A percentile compares a stretch with the other conserved stretches of the same genome.
Evolutionary conservation across 2,329 filamentous ascomycete genomes (phyloP).

Genomic region (Aspergillus viridinutans): DNA sequence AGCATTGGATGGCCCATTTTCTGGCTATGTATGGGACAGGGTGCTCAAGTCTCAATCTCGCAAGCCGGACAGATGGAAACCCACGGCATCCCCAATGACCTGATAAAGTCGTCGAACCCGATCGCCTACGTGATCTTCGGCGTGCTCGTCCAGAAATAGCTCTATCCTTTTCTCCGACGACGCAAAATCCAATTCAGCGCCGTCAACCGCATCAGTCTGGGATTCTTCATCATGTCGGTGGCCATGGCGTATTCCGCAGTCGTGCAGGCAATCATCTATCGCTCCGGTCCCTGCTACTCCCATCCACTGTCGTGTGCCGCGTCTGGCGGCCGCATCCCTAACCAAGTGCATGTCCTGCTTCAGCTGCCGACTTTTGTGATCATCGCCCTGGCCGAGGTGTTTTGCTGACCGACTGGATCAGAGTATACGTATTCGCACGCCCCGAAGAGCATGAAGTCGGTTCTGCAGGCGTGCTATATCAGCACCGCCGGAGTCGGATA

Average conservation of each 20-base stretch:
- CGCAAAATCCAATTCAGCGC: conserved; percentile 54
- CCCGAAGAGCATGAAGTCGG: conserved; percentile 37
- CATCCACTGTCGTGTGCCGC: conserved; percentile 33
- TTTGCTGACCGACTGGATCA: conserved; percentile 39
- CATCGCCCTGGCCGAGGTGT: conserved; percentile 41
- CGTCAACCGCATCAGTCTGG: conserved; percentile 52
- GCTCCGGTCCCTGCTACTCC: conserved; percentile 51
- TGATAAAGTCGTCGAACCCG: conserved; percentile 58
- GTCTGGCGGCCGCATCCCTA: conserved; percentile 17
- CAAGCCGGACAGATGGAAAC: conserved; percentile 56
- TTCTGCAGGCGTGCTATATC: conserved; percentile 26
- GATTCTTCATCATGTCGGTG: conserved; percentile 51
- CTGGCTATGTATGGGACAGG: conserved; percentile 13
- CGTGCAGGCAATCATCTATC: conserved; percentile 58
- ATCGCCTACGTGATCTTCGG: conserved; percentile 57
- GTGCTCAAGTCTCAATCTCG: conserved; percentile 23
- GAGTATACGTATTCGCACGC: conserved; percentile 45
- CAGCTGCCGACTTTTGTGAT: conserved; percentile 40
- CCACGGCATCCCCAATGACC: conserved; percentile 55
- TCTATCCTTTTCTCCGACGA: conserved; percentile 57
- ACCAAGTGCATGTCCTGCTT: conserved; percentile 37
- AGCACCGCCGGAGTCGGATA: conserved; percentile 5
- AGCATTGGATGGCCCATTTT: conserved; percentile 11
- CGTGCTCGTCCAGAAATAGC: conserved; percentile 46
- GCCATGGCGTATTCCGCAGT: conserved; percentile 56